These are phyloP conservation scores for Brassica hybrid DNA, from an alignment of 441 rosid species.

Conservation along the genomic window DNA sequence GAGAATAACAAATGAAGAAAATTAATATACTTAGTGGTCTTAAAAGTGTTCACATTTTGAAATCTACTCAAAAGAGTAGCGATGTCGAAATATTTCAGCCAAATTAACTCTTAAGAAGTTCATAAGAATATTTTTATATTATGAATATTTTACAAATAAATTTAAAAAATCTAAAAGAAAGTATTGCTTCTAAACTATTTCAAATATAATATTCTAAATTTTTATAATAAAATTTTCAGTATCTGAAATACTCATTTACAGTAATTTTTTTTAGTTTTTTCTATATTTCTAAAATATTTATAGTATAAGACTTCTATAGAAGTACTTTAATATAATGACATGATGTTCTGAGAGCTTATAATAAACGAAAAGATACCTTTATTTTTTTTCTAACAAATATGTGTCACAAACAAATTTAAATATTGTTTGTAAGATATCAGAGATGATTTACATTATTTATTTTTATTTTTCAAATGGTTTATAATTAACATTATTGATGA, in stretches of 20 bases:
- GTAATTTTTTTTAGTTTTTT: background rate
- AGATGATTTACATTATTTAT: background rate
- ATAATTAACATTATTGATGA: background rate
- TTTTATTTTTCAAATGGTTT: background rate
- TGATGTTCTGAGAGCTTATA: background rate
- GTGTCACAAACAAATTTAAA: background rate
- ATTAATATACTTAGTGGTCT: no score
- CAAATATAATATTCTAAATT: background rate
- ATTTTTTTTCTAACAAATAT: background rate
- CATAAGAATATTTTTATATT: background rate
- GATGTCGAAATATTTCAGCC: background rate
- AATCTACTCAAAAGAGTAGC: background rate
- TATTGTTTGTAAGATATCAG: background rate
- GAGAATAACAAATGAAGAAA: no score
- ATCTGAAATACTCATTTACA: background rate
- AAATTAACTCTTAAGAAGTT: background rate
- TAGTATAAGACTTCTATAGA: background rate
- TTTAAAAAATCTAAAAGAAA: background rate
- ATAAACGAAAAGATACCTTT: background rate
- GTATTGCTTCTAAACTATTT: background rate
- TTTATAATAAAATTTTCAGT: background rate
- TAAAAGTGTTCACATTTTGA: background rate
- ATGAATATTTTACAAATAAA: background rate
- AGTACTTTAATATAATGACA: background rate
- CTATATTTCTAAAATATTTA: background rate